Base-by-base conservation (phyloP, 1,139 yeast genomes). In the Magnusiomyces clavatus region DNA sequence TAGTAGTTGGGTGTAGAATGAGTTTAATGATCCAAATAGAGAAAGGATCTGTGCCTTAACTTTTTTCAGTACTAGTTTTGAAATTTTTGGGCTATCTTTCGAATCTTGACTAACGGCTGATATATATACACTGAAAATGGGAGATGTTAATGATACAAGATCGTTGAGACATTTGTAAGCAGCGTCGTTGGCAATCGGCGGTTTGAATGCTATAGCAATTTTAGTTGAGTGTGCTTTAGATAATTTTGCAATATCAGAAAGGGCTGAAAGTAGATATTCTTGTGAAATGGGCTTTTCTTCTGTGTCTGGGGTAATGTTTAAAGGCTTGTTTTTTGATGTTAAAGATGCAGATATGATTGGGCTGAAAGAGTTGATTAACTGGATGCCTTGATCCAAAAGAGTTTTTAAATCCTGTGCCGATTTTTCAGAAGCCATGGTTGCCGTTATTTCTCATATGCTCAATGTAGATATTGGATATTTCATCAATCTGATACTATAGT, bases 191-290 rank as follows among this genome's bases (percentile, higher is more conserved):
- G 85, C 57, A 56, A 73, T 76, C 6, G 80, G 80, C 1, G 89
- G 86, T 59, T 82, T 80, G 67, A 82, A 83, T 1, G 87, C 77
- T 42, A 87, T 80, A 5, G 95, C 95, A 2, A 85, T 73, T 65
- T 86, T 86, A 2, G 95, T 86, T 1, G 84, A 74, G 64, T 86
- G 90, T 1, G 95, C 92, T 65, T 76, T 81, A n/a, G 83, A 72
- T 45, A 87, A 69, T 53, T 77, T 73, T 37, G 80, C 66, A 13
- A 84, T 65, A 62, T 86, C 87, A 11, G 64, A 65, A 31, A 86
- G 63, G 60, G 86, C 95, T 14, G 69, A 71, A 20, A 78, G 61
- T 12, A 88, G 46, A 12, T 24, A 17, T 8, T 41, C 44, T 20
- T 41, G 13, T n/a, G 44, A 12, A 19, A 41, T 41, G 20, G 44